A percentile compares a stretch with the other conserved stretches of the same genome.
Evolutionary conservation across 2,329 filamentous ascomycete genomes (phyloP).

Genomic region (Dothidotthia symphoricarpi): DNA sequence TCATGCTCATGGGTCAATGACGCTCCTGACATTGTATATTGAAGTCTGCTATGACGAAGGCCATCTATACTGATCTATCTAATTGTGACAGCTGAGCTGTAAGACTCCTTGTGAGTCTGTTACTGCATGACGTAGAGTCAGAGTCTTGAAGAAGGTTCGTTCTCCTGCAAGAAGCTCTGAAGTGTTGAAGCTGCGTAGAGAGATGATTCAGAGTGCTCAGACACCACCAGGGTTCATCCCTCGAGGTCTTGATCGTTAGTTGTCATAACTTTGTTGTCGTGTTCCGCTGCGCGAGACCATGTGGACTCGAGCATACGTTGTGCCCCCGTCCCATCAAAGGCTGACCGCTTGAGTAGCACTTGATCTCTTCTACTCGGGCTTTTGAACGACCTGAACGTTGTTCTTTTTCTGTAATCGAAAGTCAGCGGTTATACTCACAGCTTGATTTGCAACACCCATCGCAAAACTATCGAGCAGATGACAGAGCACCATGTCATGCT

Average conservation of each 20-base stretch:
- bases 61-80: background rate
- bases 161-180: no score
- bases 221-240: background rate
- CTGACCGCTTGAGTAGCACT: constrained; percentile 10
- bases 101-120: no score
- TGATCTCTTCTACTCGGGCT: constrained; percentile 46
- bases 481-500: constrained; percentile 28
- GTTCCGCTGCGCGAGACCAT: constrained; percentile 14
- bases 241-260: constrained; percentile 1
- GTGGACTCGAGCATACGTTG: constrained; percentile 14
- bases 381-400: constrained; percentile 82
- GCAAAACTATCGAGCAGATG: background rate
- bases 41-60: no score
- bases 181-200: background rate
- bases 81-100: no score
- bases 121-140: no score
- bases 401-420: constrained; percentile 70
- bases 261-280: constrained; percentile 10
- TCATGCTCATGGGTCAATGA: no score
- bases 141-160: no score
- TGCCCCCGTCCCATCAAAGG: constrained; percentile 15
- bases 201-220: background rate
- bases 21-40: no score
- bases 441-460: background rate
- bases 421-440: constrained; percentile 13